A percentile compares a stretch with the other conserved stretches of the same genome.
Conservation (phyloP, 371 early-diverging fungal genomes). For the Apophysomyces sp. region DNA sequence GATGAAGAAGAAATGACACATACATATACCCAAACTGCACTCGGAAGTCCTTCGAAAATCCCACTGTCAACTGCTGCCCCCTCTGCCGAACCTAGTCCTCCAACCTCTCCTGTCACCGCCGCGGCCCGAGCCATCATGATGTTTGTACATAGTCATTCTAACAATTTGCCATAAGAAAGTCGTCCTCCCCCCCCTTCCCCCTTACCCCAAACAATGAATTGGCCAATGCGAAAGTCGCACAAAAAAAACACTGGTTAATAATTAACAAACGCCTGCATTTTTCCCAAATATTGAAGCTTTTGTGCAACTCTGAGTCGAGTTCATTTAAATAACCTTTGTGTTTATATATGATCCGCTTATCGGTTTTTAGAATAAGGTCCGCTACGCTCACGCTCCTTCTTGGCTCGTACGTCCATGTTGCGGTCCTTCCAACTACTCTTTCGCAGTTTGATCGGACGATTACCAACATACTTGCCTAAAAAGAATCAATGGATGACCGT, state of each 20-base stretch:
- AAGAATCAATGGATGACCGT: background rate
- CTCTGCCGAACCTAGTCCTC: constrained; percentile 14
- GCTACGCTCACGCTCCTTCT: constrained; percentile 47
- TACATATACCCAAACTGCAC: background rate
- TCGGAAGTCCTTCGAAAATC: background rate
- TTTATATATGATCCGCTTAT: constrained; percentile 9
- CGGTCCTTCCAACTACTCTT: constrained; percentile 96
- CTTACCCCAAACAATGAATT: background rate
- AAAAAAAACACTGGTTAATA: background rate
- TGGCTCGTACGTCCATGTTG: constrained; percentile 64
- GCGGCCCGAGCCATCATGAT: constrained; percentile 45
- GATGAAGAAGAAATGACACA: background rate
- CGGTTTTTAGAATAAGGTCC: constrained; percentile 41
- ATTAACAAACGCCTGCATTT: background rate
- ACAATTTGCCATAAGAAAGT: background rate
- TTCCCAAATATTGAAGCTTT: background rate
- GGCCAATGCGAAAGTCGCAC: background rate
- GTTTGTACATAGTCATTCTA: constrained; percentile 18
- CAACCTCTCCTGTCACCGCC: constrained; percentile 35
- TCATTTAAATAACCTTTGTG: too few relatives aligned
- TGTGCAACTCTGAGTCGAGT: constrained; percentile 2
- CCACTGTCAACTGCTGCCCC: background rate
- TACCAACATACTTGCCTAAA: constrained; percentile 94
- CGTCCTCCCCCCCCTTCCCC: background rate
- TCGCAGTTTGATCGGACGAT: constrained; percentile 90